Evolutionary conservation across 495 filamentous ascomycete species (phyloP), one percentile per base, ranked within the genome.

Genomic region (Trichodelitschia bisporula): DNA sequence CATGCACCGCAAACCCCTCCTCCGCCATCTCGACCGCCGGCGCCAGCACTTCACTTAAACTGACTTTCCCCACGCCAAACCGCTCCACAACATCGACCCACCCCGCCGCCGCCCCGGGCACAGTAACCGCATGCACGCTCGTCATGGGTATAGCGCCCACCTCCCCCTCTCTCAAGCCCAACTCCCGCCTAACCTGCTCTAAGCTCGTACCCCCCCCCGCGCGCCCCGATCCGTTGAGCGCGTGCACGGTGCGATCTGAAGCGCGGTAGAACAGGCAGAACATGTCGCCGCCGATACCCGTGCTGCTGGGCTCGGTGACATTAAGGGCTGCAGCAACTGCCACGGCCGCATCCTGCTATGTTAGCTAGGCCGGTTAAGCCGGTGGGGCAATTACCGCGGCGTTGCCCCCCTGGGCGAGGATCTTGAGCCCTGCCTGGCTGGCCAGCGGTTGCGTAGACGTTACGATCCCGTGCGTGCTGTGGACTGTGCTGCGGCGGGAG

Each of bases 241-340:
- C 75, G 36, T 68, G 71, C 8, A 93, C 66, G 34, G 72, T 77
- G 41, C 71, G 72, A 0, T 71, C 84, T 39, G 73, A 65, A 29
- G 77, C 73, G 43, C 79, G 61, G 54, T 89, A 95, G 61, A 70
- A 95, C 6, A 97, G 69, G 48, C 79, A 90, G 59, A 97, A 97
- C 69, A 92, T 80, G 53, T 97, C 86, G 19, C 86, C 86, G 35
- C 89, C 86, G 37, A 97, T 92, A n/a, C 86, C 86, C 2, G 86
- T 95, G 0, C 73, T 82, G 24, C 70, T 65, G 9, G 86, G 89
- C 44, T 97, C 89, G 3, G 89, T 90, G 49, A 95, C 68, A 52
- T 92, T 93, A 16, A 97, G 53, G 17, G 64, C 78, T 21, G 86
- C 86, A 26, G 82, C 76, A 28, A 80, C 74, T 21, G 86, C 86